Conservation (phyloP, 2,329 filamentous ascomycete species). For the Pseudophaeomoniella oleicola region DNA sequence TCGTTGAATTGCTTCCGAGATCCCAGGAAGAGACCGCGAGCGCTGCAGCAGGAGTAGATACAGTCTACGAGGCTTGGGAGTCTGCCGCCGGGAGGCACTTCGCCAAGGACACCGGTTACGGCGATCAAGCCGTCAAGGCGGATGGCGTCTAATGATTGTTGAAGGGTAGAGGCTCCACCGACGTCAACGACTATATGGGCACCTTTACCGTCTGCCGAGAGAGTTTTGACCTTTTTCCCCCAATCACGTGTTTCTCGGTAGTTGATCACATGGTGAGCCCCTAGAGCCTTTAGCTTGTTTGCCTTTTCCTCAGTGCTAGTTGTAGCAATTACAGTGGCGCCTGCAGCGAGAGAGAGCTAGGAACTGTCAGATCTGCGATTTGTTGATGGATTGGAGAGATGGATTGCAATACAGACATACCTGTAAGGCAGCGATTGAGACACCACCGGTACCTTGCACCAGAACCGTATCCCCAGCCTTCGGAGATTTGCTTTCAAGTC, state of each 20-base stretch:
- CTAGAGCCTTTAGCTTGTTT: conserved; percentile 36
- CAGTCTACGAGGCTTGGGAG: conserved; percentile 42
- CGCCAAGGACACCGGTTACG: conserved; percentile 42
- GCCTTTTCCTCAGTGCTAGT: conserved; percentile 43
- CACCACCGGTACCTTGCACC: conserved; percentile 47
- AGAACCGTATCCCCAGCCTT: conserved; percentile 41
- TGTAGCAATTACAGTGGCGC: conserved; percentile 43
- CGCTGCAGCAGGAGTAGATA: conserved; percentile 36
- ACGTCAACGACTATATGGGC: conserved; percentile 52
- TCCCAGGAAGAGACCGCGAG: conserved; percentile 43
- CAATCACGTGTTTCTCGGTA: conserved; percentile 44
- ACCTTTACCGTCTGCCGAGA: conserved; percentile 37
- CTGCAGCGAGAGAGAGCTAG: conserved; percentile 36
- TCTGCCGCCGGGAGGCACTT: conserved; percentile 22
- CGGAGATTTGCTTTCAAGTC: conserved; percentile 30
- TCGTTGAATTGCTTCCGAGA: conserved; percentile 41
- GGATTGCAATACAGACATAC: no score
- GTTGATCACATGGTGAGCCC: conserved; percentile 46
- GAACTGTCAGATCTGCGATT: no score
- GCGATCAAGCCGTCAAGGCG: conserved; percentile 34
- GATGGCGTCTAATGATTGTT: conserved; percentile 36
- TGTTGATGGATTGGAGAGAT: no score
- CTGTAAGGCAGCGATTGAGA: conserved; percentile 37
- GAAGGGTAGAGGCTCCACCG: conserved; percentile 47
- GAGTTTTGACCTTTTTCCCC: conserved; percentile 42